Conservation (phyloP, 257 asterid genomes). For the Perilla frutescens region DNA sequence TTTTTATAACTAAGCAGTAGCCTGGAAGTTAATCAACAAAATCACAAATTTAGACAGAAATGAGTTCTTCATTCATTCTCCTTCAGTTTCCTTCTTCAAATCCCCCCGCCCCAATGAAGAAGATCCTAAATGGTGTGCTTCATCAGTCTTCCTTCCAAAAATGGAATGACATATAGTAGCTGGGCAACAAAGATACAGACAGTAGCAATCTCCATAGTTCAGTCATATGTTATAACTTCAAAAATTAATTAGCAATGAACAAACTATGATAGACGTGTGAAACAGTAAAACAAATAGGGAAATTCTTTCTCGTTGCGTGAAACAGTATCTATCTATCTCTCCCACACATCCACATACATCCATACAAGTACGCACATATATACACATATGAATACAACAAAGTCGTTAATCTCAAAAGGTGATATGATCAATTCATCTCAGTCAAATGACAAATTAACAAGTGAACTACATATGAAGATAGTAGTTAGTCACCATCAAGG, state of each 20-base stretch:
- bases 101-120: background rate
- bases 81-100: background rate
- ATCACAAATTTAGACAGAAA: constrained; percentile 4
- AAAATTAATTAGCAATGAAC: background rate
- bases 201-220: background rate
- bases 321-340: background rate
- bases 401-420: constrained; percentile 13
- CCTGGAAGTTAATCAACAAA: constrained; percentile 16
- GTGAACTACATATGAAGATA: constrained; percentile 24
- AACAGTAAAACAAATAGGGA: background rate
- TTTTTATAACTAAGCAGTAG: background rate
- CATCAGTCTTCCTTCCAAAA: background rate
- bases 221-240: constrained; percentile 6
- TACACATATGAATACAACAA: background rate
- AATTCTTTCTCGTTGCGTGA: background rate
- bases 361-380: background rate
- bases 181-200: too few relatives aligned
- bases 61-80: background rate
- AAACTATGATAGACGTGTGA: background rate
- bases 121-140: background rate
- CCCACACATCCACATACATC: background rate
- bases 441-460: background rate
- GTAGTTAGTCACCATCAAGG: constrained; percentile 59
- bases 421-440: constrained; percentile 22
- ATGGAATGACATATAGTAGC: too few relatives aligned